Base-by-base conservation (phyloP, 805 yeast species). In the Myxozyma melibiosi region DNA sequence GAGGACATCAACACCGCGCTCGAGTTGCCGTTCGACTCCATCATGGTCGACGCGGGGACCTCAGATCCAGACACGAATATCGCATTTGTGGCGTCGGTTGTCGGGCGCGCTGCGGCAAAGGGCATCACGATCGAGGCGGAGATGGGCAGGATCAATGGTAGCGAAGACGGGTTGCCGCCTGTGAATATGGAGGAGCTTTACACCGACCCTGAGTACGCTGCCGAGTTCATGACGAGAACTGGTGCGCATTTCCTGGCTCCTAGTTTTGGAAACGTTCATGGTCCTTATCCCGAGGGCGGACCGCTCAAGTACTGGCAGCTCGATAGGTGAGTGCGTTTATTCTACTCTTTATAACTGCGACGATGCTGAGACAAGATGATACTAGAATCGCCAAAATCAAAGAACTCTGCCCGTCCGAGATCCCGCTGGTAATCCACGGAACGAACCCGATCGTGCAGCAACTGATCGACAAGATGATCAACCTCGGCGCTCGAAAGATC, bases 201-300 rank as follows among this genome's bases (percentile, higher is more conserved):
- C 24, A 69, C 73, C 3, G 67, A 71, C 30, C 71, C 72, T 13
- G 71, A 68, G 34, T 68, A 64, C 20, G 74, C 75, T 1, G 58
- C 58, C 0, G 56, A 62, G 37, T 72, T 70, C 28, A 60, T 74
- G 37, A 30, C 13, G 57, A 66, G 50, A 11, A 69, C 73, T 4
- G 74, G 76, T 2, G 72, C 72, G 28, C 74, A 71, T 57, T 69
- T 66, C 48, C 54, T 72, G 28, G 70, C 75, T 5, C 76, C 76
- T n/a, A 69, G 74, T 4, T 67, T 73, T 61, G 76, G 76, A 8
- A 72, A 73, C 53, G 58, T 70, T 46, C 76, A 72, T 49, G 76
- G 76, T 4, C 70, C 67, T 31, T 72, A 72, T 54, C 73, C 74
- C 5, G 65, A 63, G 8, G 53, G 60, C 6, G 75, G 74, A 1